phyloP scores from a whole-genome alignment of 73 alveolate genomes.

The Blepharisma japonicum region DNA sequence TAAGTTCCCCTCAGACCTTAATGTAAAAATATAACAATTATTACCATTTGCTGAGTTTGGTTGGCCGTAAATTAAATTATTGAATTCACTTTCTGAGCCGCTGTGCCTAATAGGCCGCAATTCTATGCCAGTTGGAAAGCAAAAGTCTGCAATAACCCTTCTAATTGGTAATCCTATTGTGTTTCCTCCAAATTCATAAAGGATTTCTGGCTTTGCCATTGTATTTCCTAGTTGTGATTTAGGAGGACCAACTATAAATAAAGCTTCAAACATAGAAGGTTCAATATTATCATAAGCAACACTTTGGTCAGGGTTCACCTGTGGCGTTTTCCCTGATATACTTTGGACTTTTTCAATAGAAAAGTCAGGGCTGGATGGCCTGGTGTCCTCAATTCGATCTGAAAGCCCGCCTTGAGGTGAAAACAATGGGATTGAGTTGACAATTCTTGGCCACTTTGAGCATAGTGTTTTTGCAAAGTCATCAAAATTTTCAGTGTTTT shows the following conservation, averaged over 20 bases:
- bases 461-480: neutral
- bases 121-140: constrained; percentile 23
- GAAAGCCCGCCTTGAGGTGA: constrained; percentile 19
- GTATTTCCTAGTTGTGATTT: neutral
- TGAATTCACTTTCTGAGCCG: constrained; percentile 23
- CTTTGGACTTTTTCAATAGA: too few species aligned
- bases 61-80: neutral
- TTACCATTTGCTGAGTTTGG: neutral
- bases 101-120: neutral
- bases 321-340: constrained; percentile 12
- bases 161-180: neutral
- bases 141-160: neutral
- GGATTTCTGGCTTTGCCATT: neutral
- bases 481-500: constrained; percentile 13
- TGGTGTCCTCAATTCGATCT: neutral
- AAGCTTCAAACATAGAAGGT: constrained; percentile 9
- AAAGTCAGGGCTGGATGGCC: too few species aligned
- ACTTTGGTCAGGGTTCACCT: constrained; percentile 28
- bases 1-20: neutral
- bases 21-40: constrained; percentile 16
- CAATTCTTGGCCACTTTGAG: neutral
- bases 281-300: neutral
- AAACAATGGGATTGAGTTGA: neutral
- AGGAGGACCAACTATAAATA: neutral
- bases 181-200: neutral